A percentile compares a stretch with the other conserved stretches of the same genome.
Evolutionary conservation across 108 stramenopile genomes (phyloP).

Genomic region (Aurantiochytrium sp.): DNA sequence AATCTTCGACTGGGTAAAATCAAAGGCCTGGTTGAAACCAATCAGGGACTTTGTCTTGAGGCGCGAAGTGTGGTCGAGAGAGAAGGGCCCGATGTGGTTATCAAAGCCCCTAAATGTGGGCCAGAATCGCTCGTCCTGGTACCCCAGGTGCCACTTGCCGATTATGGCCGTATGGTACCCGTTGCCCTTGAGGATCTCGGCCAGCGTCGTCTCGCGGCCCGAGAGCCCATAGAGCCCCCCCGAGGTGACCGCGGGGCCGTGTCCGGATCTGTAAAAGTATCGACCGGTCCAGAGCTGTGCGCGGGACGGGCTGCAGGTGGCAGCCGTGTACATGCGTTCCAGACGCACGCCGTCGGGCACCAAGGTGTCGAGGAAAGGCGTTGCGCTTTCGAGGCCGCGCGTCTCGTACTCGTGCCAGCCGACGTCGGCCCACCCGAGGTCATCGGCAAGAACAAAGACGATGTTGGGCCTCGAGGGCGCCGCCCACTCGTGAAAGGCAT

Average conservation of each 20-base stretch:
- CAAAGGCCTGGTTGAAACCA: neutral
- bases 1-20: neutral
- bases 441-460: neutral
- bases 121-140: neutral
- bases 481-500: neutral
- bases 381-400: neutral
- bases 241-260: neutral
- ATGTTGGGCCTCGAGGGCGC: neutral
- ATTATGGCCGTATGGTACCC: conserved; percentile 17
- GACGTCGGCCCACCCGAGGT: neutral
- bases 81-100: neutral
- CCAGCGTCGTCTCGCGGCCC: neutral
- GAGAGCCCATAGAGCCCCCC: neutral
- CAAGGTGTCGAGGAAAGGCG: neutral
- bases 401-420: neutral
- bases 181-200: neutral
- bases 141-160: conserved; percentile 41
- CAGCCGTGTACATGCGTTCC: neutral
- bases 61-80: neutral
- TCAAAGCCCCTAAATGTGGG: conserved; percentile 33
- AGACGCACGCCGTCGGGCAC: neutral
- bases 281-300: neutral
- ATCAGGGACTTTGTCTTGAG: neutral
- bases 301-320: neutral
- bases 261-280: neutral